Evolutionary conservation across 148 eudicot species (phyloP), one percentile per base, ranked within the genome.

Genomic region (Rheum nobile): DNA sequence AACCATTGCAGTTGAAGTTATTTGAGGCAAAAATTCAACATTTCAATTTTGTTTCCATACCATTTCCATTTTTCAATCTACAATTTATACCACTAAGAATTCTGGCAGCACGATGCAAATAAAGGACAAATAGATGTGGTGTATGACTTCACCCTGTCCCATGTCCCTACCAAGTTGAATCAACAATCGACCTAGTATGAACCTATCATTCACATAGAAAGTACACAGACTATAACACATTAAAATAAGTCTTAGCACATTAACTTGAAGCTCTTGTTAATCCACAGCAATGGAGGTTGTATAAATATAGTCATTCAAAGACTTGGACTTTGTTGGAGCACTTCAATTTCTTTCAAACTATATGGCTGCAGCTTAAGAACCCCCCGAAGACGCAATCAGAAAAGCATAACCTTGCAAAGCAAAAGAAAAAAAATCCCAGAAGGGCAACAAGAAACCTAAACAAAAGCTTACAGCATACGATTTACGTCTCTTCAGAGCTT

Each of bases 401-500:
- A 55, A 55, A 55, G 63, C 13, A 22, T 6, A 55, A 26, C 31
- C 31, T 8, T 2, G 3, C 65, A 55, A 55, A 9, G 65, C 65
- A 55, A 26, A 26, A 55, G 37, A 35, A 1, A 46, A 19, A 6
- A 0, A 24, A 14, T 55, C 31, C 65, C 16, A 55, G 14, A 55
- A 26, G 55, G 65, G 32, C 12, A 61, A 31, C 67, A 29, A 61
- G 29, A 65, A 34, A 10, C 16, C 11, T 32, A 7, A 19, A 24
- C 16, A 75, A 75, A 77, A 59, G 72, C 94, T 87, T 89, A 92
- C 99, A 75, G 96, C 96, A 82, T 86, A 96, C 80, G 92, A 77
- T 84, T 96, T 96, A 75, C 97, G 91, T 75, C 99, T 79, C 81
- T 96, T 90, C 57, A 96, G 91, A 79, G 99, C 97, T 88, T 96